phyloP scores from a whole-genome alignment of 257 asterid species.

The Solanum medicagineum region DNA sequence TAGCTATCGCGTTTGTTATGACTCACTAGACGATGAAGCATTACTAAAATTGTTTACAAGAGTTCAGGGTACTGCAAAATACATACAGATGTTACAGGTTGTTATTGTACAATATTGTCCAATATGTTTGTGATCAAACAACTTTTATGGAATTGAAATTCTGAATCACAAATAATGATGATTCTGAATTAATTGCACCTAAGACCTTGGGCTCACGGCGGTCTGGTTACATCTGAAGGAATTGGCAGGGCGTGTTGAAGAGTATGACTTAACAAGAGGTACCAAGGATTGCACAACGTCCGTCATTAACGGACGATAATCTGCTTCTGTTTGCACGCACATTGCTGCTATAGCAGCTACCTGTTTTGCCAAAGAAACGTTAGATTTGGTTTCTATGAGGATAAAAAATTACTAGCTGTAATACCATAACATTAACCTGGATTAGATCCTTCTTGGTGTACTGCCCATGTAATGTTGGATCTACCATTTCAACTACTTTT shows the following conservation, averaged over 20 bases:
- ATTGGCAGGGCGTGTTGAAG: conserved; percentile 13
- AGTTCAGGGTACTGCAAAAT: neutral
- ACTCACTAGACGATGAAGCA: neutral
- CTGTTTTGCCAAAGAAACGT: conserved; percentile 9
- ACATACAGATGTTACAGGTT: neutral
- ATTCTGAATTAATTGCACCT: neutral
- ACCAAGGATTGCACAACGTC: conserved; percentile 78
- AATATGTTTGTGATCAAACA: neutral
- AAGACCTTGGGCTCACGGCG: conserved; percentile 21
- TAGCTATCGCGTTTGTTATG: neutral
- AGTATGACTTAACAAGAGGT: conserved; percentile 53
- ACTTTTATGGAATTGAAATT: neutral
- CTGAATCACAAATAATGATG: neutral
- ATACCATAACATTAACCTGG: conserved; percentile 31
- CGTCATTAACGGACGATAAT: conserved; percentile 72
- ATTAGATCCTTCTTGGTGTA: conserved; percentile 59
- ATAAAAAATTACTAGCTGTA: neutral
- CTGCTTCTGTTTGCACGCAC: conserved; percentile 85
- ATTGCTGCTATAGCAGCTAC: conserved; percentile 81
- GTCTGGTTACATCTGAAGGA: conserved; percentile 23
- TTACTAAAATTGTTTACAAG: neutral
- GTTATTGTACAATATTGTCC: neutral
- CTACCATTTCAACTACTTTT: conserved; percentile 59
- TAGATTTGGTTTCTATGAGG: neutral
- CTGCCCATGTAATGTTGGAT: conserved; percentile 48